phyloP scores from a whole-genome alignment of 164 flowering plant genomes.

The Dillenia suffruticosa region DNA sequence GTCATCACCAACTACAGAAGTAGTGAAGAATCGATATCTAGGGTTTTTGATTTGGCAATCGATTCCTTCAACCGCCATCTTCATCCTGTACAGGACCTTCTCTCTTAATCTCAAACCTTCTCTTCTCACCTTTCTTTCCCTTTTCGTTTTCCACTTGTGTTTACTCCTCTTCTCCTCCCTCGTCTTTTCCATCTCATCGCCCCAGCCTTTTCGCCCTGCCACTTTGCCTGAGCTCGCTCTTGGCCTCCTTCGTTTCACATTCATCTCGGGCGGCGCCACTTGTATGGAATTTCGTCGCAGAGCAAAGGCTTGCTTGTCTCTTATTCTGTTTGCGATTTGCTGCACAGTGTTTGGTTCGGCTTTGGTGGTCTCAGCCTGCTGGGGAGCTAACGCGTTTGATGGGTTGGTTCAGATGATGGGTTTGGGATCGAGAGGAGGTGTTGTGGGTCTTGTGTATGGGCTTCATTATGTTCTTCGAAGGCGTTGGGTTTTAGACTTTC shows the following conservation, averaged over 20 bases:
- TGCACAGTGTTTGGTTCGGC: slow-evolving; percentile 22
- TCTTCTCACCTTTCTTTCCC: slow-evolving; percentile 13
- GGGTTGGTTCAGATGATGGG: slow-evolving; percentile 13
- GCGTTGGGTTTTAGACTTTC: slow-evolving; percentile 73
- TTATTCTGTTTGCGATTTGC: slow-evolving; percentile 25
- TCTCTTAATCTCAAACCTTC: slow-evolving; percentile 15
- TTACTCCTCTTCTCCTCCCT: slow-evolving; percentile 23
- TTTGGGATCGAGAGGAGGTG: slow-evolving; percentile 58
- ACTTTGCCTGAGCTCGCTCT: slow-evolving; percentile 30
- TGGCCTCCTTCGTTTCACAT: slow-evolving; percentile 26
- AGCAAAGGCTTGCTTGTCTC: slow-evolving; percentile 24
- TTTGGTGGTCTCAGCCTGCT: slow-evolving; percentile 21
- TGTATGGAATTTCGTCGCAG: slow-evolving; percentile 31
- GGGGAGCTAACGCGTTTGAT: slow-evolving; percentile 14
- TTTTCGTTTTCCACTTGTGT: slow-evolving; percentile 19
- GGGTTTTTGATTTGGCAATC: slow-evolving; percentile 75
- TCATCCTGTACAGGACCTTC: slow-evolving; percentile 29
- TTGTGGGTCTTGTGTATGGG: slow-evolving; percentile 60
- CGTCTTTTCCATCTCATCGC: slow-evolving; percentile 33
- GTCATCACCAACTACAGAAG: slow-evolving; percentile 18
- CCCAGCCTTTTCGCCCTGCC: slow-evolving; percentile 31
- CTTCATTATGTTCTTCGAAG: slow-evolving; percentile 36
- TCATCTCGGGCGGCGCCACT: slow-evolving; percentile 19
- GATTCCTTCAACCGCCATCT: slow-evolving; percentile 41
- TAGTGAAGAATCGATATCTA: slow-evolving; percentile 52